Evolutionary conservation across 1,284 basidiomycete genomes (phyloP).

Genomic region (Pseudozyma tsukubaensis): DNA sequence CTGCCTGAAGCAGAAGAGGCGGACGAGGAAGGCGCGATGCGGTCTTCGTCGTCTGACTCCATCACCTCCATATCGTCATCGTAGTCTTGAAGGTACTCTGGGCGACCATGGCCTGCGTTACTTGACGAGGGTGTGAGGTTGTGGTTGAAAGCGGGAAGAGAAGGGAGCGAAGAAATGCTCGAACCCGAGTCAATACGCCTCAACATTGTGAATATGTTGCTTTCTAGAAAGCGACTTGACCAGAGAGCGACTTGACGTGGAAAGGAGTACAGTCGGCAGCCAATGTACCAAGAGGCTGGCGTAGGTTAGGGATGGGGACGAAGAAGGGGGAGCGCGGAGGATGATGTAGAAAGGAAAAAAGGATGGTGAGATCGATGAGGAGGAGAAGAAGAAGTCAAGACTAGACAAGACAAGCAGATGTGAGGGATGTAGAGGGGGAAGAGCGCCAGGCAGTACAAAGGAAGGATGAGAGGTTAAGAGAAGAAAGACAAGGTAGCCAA

Average conservation of each 20-base stretch:
- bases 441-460: not conserved
- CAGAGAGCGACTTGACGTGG: not conserved
- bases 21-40: constrained; percentile 14
- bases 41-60: constrained; percentile 31
- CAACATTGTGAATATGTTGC: constrained; percentile 4
- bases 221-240: not conserved
- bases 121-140: constrained; percentile 18
- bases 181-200: constrained; percentile 18
- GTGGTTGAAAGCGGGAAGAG: constrained; percentile 27
- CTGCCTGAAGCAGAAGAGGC: constrained; percentile 18
- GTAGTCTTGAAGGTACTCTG: not conserved
- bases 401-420: not conserved
- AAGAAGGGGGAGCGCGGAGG: not conserved
- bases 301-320: too few species aligned
- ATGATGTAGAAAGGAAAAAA: not conserved
- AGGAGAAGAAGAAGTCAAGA: constrained; percentile 2
- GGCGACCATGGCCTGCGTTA: constrained; percentile 11
- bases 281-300: too few species aligned
- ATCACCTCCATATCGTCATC: constrained; percentile 37
- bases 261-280: too few species aligned
- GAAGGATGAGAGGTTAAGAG: constrained; percentile 7
- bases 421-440: not conserved
- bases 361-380: not conserved
- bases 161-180: constrained; percentile 27
- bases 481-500: not conserved